These are phyloP conservation scores for Aspergillus candidus DNA, from an alignment of 2,329 filamentous ascomycete genomes.

Conservation along the genomic window DNA sequence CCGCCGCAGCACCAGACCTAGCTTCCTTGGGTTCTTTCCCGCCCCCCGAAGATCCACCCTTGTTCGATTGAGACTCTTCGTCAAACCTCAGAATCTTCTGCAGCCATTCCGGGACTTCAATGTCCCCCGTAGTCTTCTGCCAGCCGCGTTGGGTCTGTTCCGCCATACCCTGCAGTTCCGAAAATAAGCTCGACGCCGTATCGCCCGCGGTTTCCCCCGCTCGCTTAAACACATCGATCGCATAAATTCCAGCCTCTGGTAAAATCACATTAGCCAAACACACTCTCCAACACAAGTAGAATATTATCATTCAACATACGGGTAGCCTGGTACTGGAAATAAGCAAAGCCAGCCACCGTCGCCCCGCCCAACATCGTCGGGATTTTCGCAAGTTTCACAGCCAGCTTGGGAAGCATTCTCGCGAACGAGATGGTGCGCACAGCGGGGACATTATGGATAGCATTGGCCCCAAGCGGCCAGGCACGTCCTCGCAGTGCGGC, in stretches of 20 bases:
- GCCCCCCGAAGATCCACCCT: conserved; percentile 37
- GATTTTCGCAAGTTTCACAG: conserved; percentile 80
- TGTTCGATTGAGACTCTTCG: conserved; percentile 52
- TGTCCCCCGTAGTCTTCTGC: conserved; percentile 73
- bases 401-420: conserved; percentile 71
- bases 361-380: conserved; percentile 89
- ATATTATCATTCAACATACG: conserved; percentile 52
- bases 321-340: conserved; percentile 91
- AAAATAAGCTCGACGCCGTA: conserved; percentile 64
- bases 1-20: conserved; percentile 49
- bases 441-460: conserved; percentile 72
- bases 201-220: conserved; percentile 66
- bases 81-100: conserved; percentile 62
- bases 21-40: conserved; percentile 51
- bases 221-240: conserved; percentile 66
- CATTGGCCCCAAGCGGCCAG: conserved; percentile 71
- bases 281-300: neutral
- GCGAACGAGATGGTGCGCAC: conserved; percentile 61
- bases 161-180: conserved; percentile 66
- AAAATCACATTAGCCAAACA: conserved; percentile 6
- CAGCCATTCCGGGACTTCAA: conserved; percentile 71
- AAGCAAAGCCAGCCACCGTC: conserved; percentile 79
- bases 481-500: conserved; percentile 58
- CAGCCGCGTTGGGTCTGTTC: conserved; percentile 75
- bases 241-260: conserved; percentile 68